phyloP scores from a whole-genome alignment of 345 rosid species.

The Boechera divaricarpa region DNA sequence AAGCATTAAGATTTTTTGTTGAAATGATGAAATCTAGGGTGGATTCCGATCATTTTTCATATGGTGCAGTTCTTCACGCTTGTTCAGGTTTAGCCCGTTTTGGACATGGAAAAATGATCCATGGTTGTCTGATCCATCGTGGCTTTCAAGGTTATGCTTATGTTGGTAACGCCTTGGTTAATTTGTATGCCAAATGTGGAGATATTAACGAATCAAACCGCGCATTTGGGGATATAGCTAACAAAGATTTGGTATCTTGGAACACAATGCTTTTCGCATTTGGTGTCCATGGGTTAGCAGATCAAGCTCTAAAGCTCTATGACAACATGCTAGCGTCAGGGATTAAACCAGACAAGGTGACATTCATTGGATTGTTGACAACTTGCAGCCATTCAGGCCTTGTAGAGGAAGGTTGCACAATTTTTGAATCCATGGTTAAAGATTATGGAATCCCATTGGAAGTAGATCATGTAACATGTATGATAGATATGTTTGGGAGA shows the following conservation, averaged over 20 bases:
- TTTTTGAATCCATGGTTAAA: slow-evolving; percentile 56
- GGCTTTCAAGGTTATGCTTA: slow-evolving; percentile 65
- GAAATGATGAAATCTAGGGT: slow-evolving; percentile 54
- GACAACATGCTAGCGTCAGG: slow-evolving; percentile 62
- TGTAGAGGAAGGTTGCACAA: slow-evolving; percentile 55
- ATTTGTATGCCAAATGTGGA: slow-evolving; percentile 85
- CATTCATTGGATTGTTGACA: slow-evolving; percentile 72
- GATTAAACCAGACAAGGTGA: slow-evolving; percentile 69
- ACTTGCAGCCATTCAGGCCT: slow-evolving; percentile 87
- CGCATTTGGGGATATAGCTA: slow-evolving; percentile 58
- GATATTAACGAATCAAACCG: slow-evolving; percentile 54
- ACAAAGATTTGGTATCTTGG: slow-evolving; percentile 75
- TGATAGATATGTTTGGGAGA: slow-evolving; percentile 86
- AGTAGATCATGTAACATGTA: slow-evolving; percentile 66
- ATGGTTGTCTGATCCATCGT: slow-evolving; percentile 56
- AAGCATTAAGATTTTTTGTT: slow-evolving; percentile 60
- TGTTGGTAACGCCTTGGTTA: slow-evolving; percentile 72
- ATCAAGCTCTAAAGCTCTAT: slow-evolving; percentile 58
- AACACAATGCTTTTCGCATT: slow-evolving; percentile 76
- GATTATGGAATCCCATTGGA: slow-evolving; percentile 56
- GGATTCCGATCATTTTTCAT: slow-evolving; percentile 55
- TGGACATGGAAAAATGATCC: slow-evolving; percentile 72
- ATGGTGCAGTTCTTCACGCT: slow-evolving; percentile 72
- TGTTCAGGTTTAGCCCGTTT: slow-evolving; percentile 70
- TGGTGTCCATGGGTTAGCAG: slow-evolving; percentile 71